Evolutionary conservation across 2,329 filamentous ascomycete genomes (phyloP), one percentile per base, ranked within the genome.

Genomic region (Cercospora beticola): DNA sequence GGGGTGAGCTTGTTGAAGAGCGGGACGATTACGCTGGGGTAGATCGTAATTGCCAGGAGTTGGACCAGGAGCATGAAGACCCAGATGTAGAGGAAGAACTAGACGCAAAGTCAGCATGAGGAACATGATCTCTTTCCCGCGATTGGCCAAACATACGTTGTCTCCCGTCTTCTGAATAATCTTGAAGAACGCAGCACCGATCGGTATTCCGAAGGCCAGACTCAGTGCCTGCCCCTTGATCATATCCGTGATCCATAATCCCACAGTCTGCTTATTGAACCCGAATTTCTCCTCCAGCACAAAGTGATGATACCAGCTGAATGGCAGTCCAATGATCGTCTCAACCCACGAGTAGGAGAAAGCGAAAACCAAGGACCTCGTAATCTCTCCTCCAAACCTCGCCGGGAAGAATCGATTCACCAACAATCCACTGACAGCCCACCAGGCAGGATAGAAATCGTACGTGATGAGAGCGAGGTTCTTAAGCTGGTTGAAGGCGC

Each of bases 1-100:
- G 95, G 94, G 31, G 94, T 96, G 67, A 99, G 88, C 84, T 97
- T 99, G 86, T 99, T 99, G 88, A 99, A 99, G 75, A 99, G 82
- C 3, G 95, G 95, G 58, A 97, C 87, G 74, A 99, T 98, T 71
- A 91, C 89, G 76, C 97, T 92, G 0, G 95, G 95, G 82, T 97
- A 99, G 79, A 97, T 91, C 57, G 95, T 97, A 77, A 97, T 97
- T 82, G 92, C 94, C 80, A 95, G 94, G 71, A 98, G 86, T 82
- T 98, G 95, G 49, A 99, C 88, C 67, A 88, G 90, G 69, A 97
- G 89, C 74, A 92, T 90, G 77, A 99, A 98, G 68, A 95, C 82
- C 94, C 94, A 99, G 67, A 99, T 88, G 80, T 97, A 99, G 84
- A 96, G 97, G 86, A 98, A 97, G 86, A 99, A 99, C 57, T 65